Conservation (phyloP, 2,329 filamentous ascomycete species). For the Colletotrichum godetiae region DNA sequence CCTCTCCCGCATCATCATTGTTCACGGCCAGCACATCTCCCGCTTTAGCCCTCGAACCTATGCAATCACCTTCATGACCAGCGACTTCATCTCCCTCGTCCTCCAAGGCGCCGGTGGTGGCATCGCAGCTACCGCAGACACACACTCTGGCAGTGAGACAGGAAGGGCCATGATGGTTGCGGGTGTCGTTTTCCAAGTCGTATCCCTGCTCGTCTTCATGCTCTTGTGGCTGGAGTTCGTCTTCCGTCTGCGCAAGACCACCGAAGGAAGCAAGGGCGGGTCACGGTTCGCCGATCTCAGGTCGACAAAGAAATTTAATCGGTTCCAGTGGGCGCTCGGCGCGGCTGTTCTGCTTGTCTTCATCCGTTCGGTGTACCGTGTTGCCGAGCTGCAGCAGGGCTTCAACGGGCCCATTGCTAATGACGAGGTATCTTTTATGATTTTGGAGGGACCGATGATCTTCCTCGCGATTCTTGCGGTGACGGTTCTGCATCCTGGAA, state of each 20-base stretch:
- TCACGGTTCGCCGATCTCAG: neutral
- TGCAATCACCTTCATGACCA: constrained; percentile 68
- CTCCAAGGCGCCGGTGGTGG: constrained; percentile 69
- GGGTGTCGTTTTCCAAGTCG: neutral
- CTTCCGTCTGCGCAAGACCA: neutral
- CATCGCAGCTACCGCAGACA: constrained; percentile 46
- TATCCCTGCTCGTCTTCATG: neutral
- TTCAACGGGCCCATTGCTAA: constrained; percentile 62
- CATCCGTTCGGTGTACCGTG: constrained; percentile 66
- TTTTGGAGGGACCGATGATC: constrained; percentile 55
- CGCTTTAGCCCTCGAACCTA: constrained; percentile 45
- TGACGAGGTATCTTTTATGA: constrained; percentile 57
- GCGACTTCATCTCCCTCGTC: constrained; percentile 66
- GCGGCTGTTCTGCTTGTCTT: constrained; percentile 64
- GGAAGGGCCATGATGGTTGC: neutral
- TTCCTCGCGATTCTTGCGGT: constrained; percentile 42
- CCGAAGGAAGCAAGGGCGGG: neutral
- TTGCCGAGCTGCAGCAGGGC: constrained; percentile 67
- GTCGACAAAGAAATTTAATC: neutral
- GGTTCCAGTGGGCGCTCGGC: constrained; percentile 44
- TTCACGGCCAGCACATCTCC: constrained; percentile 14
- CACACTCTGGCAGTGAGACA: neutral
- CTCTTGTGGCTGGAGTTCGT: neutral
- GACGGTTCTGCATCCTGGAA: constrained; percentile 46
- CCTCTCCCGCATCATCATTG: constrained; percentile 27